Evolutionary conservation across 2,329 filamentous ascomycete genomes (phyloP).

Genomic region (Pestalotiopsis sp.): DNA sequence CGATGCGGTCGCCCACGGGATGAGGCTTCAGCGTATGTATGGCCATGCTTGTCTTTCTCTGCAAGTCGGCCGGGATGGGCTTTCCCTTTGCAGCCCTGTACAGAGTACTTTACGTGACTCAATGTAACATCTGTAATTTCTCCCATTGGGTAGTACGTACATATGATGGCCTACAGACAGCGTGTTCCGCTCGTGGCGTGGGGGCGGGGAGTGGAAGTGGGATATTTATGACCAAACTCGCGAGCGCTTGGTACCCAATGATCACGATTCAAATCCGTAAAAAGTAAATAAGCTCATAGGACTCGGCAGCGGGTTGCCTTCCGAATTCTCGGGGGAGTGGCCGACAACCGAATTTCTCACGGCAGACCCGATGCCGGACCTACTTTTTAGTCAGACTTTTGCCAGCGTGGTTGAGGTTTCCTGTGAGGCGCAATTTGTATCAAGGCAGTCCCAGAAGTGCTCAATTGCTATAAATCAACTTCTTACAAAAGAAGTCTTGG

Average conservation of each 20-base stretch:
- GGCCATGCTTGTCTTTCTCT: not conserved
- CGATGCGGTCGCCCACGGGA: not conserved
- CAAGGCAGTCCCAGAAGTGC: not conserved
- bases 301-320: not conserved
- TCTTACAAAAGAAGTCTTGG: not conserved
- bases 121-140: constrained; percentile 9
- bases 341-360: not conserved
- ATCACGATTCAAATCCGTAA: not conserved
- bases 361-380: not conserved
- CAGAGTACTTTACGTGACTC: not conserved
- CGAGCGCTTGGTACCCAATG: not conserved
- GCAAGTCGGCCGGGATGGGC: not conserved
- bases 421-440: not conserved
- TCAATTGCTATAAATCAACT: not conserved
- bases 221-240: not conserved
- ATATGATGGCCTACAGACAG: constrained; percentile 1
- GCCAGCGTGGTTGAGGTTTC: not conserved
- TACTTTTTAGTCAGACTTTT: not conserved
- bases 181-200: constrained; percentile 2
- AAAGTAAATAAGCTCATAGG: not conserved
- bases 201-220: constrained; percentile 5
- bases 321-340: not conserved
- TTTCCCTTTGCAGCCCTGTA: not conserved
- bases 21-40: not conserved
- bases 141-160: constrained; percentile 5